Evolutionary conservation across 129 eudicot species (phyloP), one percentile per base, ranked within the genome.

Genomic region (Gnaphalium uliginosum): DNA sequence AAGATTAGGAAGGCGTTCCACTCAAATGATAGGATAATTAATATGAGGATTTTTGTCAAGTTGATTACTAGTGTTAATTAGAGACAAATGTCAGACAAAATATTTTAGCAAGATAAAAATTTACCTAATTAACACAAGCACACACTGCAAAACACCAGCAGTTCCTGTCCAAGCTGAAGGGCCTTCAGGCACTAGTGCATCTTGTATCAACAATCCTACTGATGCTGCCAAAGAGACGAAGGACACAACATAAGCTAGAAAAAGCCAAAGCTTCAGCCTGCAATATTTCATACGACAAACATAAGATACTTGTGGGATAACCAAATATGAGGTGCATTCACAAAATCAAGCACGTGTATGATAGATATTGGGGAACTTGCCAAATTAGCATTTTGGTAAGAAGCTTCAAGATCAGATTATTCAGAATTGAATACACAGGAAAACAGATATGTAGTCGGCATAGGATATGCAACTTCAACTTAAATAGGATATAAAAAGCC

Each of bases 211-310:
- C 70, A 94, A 81, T 23, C 99, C 99, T 4, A 94, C 99, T 2
- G 97, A 91, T 46, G 99, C 97, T 50, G 99, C 99, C 83, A 94
- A 86, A 8, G 99, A 94, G 73, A 94, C 92, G 53, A 94, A 94
- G 4, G 99, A 89, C 57, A 94, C 87, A 35, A 94, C 94, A 83
- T 94, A 94, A 13, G 99, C 99, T 14, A 94, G 85, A 76, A 94
- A 94, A 69, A 94, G 97, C 97, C 99, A 94, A 51, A 94, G 99
- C 81, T 91, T 94, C 85, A 91, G 80, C 88, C 99, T 94, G 90
- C 83, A 84, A 74, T 43, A 2, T 64, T 57, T 73, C 71, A 78
- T 23, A 33, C 62, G 8, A 26, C 41, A 60, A 11, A 10, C 5
- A 33, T 83, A 17, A 78, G 69, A 76, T 61, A 35, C 32, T 24